Evolutionary conservation across 495 filamentous ascomycete species (phyloP).

Genomic region (Xylaria cubensis): DNA sequence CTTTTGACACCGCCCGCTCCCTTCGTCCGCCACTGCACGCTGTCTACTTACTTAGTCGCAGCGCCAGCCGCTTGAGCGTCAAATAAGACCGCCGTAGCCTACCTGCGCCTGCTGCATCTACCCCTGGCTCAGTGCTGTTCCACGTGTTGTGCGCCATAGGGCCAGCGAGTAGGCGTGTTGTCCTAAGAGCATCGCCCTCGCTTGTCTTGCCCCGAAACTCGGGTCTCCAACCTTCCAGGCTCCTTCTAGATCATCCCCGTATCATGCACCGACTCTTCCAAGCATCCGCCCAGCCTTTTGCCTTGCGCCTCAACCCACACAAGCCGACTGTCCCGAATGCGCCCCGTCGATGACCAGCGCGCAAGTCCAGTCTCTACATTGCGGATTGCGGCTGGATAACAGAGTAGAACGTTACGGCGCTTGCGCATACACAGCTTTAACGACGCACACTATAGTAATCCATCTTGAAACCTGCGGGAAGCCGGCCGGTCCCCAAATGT

Average conservation of each 20-base stretch:
- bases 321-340: slow-evolving; percentile 20
- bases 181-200: slow-evolving; percentile 22
- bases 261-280: slow-evolving; percentile 27
- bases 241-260: slow-evolving; percentile 25
- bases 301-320: slow-evolving; percentile 10
- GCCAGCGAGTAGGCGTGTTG: slow-evolving; percentile 19
- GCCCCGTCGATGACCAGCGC: slow-evolving; percentile 19
- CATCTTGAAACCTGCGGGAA: slow-evolving; percentile 30
- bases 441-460: slow-evolving; percentile 25
- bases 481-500: slow-evolving; percentile 36
- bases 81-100: slow-evolving; percentile 20
- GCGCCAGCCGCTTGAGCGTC: slow-evolving; percentile 20
- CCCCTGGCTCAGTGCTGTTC: slow-evolving; percentile 26
- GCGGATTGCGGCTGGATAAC: slow-evolving; percentile 15
- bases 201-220: slow-evolving; percentile 13
- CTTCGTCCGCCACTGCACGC: slow-evolving; percentile 14
- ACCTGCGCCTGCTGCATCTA: slow-evolving; percentile 26
- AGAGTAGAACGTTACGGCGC: slow-evolving; percentile 14
- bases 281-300: slow-evolving; percentile 18
- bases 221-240: slow-evolving; percentile 22
- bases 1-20: slow-evolving; percentile 22
- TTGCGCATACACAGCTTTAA: slow-evolving; percentile 29
- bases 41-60: not conserved
- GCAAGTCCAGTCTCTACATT: slow-evolving; percentile 9
- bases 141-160: slow-evolving; percentile 30